These are phyloP conservation scores for Neoboletus magnificus DNA, from an alignment of 768 basidiomycete genomes.

Conservation along the genomic window DNA sequence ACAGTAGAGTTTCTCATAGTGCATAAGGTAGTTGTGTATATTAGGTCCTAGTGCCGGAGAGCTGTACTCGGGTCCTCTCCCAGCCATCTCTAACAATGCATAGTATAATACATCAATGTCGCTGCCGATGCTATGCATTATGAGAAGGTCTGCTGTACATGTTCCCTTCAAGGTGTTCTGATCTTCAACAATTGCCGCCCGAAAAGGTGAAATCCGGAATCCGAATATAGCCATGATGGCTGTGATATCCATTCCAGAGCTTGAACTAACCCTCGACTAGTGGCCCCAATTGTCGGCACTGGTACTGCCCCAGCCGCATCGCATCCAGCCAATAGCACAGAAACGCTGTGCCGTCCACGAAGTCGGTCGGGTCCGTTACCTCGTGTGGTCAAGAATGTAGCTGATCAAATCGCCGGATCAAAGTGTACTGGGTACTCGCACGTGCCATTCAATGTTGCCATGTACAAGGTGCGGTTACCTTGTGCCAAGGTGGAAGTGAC, in stretches of 20 bases:
- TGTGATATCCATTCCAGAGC: not conserved
- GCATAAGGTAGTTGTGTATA: no score
- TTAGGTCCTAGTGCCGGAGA: no score
- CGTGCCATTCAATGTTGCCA: slow-evolving; percentile 13
- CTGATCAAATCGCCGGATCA: slow-evolving; percentile 16
- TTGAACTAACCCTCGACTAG: not conserved
- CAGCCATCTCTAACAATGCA: no score
- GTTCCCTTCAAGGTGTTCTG: no score
- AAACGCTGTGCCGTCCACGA: not conserved
- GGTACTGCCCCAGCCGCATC: slow-evolving; percentile 1
- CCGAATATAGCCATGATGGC: not conserved
- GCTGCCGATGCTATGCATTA: no score
- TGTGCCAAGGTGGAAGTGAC: slow-evolving; percentile 10
- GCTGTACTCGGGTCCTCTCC: no score
- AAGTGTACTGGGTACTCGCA: slow-evolving; percentile 4
- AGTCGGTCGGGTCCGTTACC: not conserved
- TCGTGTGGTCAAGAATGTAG: slow-evolving; percentile 18
- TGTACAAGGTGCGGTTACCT: slow-evolving; percentile 12
- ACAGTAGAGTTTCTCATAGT: no score
- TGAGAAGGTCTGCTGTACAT: not conserved
- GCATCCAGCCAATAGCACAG: not conserved
- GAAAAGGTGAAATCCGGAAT: not conserved
- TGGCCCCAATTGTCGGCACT: not conserved
- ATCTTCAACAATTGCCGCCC: not conserved
- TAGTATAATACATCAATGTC: no score